Evolutionary conservation across 2,329 filamentous ascomycete species (phyloP).

Genomic region (Phialophora expanda): DNA sequence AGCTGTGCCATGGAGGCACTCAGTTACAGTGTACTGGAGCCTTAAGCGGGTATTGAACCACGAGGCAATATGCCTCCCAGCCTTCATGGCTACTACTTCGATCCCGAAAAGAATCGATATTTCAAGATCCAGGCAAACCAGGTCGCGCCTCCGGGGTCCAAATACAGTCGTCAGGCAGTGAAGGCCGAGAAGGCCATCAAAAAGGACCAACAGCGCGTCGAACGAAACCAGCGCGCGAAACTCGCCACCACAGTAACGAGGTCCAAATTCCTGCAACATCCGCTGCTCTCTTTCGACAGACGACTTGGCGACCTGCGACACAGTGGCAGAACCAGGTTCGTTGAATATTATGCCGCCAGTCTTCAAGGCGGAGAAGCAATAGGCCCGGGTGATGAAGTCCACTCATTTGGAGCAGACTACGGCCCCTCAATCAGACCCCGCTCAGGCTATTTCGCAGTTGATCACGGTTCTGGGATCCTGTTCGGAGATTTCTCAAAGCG

Average conservation of each 20-base stretch:
- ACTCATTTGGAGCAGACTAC: neutral
- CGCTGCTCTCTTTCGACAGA: constrained; percentile 30
- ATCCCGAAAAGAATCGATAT: constrained; percentile 50
- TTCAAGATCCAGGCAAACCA: constrained; percentile 67
- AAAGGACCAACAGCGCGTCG: constrained; percentile 39
- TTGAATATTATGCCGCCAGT: constrained; percentile 29
- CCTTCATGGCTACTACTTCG: constrained; percentile 31
- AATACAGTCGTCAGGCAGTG: constrained; percentile 65
- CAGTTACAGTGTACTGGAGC: neutral
- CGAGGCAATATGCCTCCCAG: constrained; percentile 37
- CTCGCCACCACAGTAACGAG: constrained; percentile 21
- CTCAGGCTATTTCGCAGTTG: neutral
- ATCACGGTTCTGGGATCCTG: neutral
- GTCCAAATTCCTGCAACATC: constrained; percentile 35
- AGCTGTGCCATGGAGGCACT: neutral
- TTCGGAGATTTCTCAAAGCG: neutral
- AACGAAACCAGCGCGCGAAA: constrained; percentile 13
- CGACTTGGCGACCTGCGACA: constrained; percentile 26
- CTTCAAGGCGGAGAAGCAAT: constrained; percentile 10
- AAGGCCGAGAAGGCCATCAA: constrained; percentile 61
- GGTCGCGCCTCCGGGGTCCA: constrained; percentile 52
- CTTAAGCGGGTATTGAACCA: neutral
- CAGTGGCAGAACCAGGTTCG: constrained; percentile 4
- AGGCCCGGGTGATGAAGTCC: neutral
- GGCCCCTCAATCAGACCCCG: neutral